A percentile compares a stretch with the other conserved stretches of the same genome.
These are phyloP conservation scores for Heterobasidion occidentale DNA, from an alignment of 1,284 basidiomycete genomes.

Conservation along the genomic window DNA sequence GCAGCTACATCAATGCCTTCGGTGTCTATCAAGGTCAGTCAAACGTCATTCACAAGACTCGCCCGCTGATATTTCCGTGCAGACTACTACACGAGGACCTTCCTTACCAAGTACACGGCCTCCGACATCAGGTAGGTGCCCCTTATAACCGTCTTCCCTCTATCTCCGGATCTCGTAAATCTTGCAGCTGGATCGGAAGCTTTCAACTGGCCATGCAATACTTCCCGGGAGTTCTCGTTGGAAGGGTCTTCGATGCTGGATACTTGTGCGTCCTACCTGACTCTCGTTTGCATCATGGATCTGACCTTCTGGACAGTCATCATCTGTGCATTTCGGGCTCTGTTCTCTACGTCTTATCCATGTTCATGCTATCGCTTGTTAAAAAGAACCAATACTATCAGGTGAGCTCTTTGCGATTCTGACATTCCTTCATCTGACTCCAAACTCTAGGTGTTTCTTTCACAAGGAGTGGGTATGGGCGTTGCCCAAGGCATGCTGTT, in stretches of 20 bases:
- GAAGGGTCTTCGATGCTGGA: background rate
- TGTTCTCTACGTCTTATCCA: background rate
- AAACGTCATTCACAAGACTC: background rate
- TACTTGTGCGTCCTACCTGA: background rate
- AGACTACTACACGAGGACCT: background rate
- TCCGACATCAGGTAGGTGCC: background rate
- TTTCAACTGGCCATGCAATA: background rate
- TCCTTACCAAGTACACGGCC: background rate
- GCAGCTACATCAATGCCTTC: slow-evolving; percentile 14
- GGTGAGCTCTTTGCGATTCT: background rate
- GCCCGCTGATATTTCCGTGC: background rate
- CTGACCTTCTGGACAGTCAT: background rate
- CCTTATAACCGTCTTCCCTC: background rate
- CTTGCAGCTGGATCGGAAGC: background rate
- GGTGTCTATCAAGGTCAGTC: slow-evolving; percentile 14
- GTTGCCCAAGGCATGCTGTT: slow-evolving; percentile 42
- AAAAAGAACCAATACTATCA: background rate
- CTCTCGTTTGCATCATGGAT: too few relatives aligned
- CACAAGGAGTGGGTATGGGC: slow-evolving; percentile 45
- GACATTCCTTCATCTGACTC: background rate
- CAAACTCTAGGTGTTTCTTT: slow-evolving; percentile 34
- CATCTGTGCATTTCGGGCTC: background rate
- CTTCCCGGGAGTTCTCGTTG: background rate
- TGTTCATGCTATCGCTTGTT: background rate
- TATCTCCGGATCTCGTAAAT: background rate